Evolutionary conservation across 768 basidiomycete species (phyloP).

Genomic region (Lactarius sp.): DNA sequence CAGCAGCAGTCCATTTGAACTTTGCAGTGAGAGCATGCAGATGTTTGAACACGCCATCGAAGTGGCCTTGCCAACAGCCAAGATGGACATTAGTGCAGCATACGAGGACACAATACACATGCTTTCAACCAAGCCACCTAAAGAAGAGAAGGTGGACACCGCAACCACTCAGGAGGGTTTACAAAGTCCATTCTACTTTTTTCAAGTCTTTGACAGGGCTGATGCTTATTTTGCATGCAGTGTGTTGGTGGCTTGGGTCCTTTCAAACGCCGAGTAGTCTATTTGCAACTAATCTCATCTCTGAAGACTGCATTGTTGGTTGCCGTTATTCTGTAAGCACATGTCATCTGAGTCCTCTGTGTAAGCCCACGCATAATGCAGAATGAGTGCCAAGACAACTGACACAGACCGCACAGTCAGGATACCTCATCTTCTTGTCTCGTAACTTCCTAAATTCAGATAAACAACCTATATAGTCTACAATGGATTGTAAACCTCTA

Average conservation of each 20-base stretch:
- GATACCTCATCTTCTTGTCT: slow-evolving; percentile 90
- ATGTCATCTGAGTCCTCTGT: neutral
- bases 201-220: slow-evolving; percentile 22
- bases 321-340: slow-evolving; percentile 64
- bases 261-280: slow-evolving; percentile 65
- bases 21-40: too few species aligned
- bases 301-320: slow-evolving; percentile 44
- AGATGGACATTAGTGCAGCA: slow-evolving; percentile 82
- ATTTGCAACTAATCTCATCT: neutral
- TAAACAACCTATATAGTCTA: too few species aligned
- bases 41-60: slow-evolving; percentile 58
- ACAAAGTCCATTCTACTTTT: slow-evolving; percentile 56
- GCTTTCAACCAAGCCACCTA: slow-evolving; percentile 71
- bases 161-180: slow-evolving; percentile 76
- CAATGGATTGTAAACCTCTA: too few species aligned
- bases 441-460: too few species aligned
- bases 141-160: slow-evolving; percentile 56
- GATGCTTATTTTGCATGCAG: slow-evolving; percentile 28
- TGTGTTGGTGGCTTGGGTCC: slow-evolving; percentile 84
- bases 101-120: slow-evolving; percentile 91
- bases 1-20: too few species aligned
- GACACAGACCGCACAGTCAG: slow-evolving; percentile 57
- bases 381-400: slow-evolving; percentile 42
- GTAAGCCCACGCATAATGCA: slow-evolving; percentile 21
- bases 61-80: slow-evolving; percentile 76